Base-by-base conservation (phyloP, 2,329 filamentous ascomycete species). In the Phaeophleospora eucalypticola region DNA sequence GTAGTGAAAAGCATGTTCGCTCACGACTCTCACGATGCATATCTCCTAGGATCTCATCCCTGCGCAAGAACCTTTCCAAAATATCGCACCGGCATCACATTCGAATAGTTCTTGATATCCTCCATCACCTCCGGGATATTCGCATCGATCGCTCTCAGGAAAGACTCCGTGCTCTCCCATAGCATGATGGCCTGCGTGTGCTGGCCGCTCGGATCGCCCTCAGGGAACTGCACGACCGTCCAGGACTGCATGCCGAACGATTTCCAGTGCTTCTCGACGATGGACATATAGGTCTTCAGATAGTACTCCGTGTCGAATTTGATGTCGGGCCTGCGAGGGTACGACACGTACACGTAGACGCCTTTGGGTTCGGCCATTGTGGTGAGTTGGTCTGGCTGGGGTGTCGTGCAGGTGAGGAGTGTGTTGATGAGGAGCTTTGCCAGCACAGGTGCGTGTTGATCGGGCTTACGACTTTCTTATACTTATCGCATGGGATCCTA, bases 221-320 rank as follows among this genome's bases (percentile, higher is more conserved):
- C 42, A 2, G 46, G 27, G 33, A 59, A 59, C 33, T 56, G 41
- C 2, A 56, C 43, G 4, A 59, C 52, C 7, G 49, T 53, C 47
- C 56, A 57, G 33, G 47, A 49, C 58, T 65, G 61, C 6, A 75
- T 60, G 29, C 72, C 72, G 32, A 56, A 58, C 1, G 58, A 48
- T 0, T 40, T 51, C 69, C 70, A 74, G 29, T 59, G 58, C 42
- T 64, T 60, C 37, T 60, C 53, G 6, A 73, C 70, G 2, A 74
- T 55, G 2, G 67, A 63, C 66, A 75, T 70, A 59, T 75, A 71
- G 4, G 43, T 65, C 3, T 59, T 48, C 20, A 73, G 52, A 56
- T 73, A 75, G 65, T 75, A 75, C 27, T 71, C 64, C 54, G 73
- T 62, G 59, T 75, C 61, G 62, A 75, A 75, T 4, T 53, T 60